These are phyloP conservation scores for Sphagnum tenellum DNA, from an alignment of 225 moss, liverwort and hornwort genomes.

Conservation along the genomic window DNA sequence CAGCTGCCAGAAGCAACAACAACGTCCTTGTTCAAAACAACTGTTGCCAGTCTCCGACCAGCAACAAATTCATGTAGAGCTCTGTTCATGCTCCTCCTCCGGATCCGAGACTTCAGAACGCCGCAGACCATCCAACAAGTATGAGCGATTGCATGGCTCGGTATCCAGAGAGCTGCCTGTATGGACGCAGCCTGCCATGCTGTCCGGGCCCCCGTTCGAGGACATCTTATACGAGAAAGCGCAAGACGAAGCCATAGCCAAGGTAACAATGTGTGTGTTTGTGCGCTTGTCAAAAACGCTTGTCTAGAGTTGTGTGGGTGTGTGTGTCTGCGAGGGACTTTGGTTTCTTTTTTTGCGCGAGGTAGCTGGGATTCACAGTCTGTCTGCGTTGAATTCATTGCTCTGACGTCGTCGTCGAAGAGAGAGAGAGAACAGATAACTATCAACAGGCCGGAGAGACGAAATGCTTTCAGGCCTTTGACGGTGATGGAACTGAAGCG, in stretches of 20 bases:
- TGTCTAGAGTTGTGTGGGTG: no score
- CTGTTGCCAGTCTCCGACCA: no score
- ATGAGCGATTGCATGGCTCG: constrained; percentile 69
- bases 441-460: constrained; percentile 80
- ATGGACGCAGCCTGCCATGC: constrained; percentile 33
- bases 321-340: background rate
- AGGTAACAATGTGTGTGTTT: constrained; percentile 31
- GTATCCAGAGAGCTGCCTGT: constrained; percentile 32
- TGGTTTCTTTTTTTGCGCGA: background rate
- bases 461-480: constrained; percentile 85
- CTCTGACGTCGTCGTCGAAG: no score
- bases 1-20: no score
- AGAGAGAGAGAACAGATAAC: constrained; percentile 44
- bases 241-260: constrained; percentile 63
- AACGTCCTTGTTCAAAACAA: no score
- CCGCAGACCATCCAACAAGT: constrained; percentile 39
- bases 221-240: constrained; percentile 86
- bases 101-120: background rate
- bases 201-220: constrained; percentile 43
- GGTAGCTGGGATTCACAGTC: background rate
- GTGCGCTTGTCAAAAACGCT: background rate
- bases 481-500: constrained; percentile 74
- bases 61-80: no score
- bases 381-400: background rate
- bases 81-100: background rate